Conservation (phyloP, 139 green algal genomes). For the Tetraselmis chui region DNA sequence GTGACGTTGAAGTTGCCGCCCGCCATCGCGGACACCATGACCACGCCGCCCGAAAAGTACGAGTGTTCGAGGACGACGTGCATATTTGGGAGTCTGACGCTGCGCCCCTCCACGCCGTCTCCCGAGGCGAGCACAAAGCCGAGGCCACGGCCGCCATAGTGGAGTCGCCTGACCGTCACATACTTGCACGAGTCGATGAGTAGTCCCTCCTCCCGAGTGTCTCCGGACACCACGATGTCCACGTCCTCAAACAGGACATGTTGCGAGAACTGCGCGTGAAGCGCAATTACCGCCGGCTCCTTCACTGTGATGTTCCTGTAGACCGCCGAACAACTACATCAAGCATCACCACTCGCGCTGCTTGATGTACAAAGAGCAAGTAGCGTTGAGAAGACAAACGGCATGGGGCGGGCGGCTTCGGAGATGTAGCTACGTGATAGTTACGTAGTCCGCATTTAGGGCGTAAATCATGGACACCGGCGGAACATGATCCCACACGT, state of each 20-base stretch:
- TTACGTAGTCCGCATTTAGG: neutral
- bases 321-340: too few species aligned
- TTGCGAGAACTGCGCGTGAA: neutral
- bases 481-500: neutral
- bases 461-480: neutral
- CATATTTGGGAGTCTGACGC: neutral
- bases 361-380: too few species aligned
- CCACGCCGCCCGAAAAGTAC: neutral
- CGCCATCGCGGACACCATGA: neutral
- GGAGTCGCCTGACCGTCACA: neutral
- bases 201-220: neutral
- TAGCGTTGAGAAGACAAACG: too few species aligned
- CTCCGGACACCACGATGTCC: neutral
- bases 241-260: neutral
- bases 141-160: neutral
- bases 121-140: neutral
- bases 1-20: neutral
- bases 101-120: neutral
- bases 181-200: neutral
- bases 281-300: neutral
- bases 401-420: too few species aligned
- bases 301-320: neutral
- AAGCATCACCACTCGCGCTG: too few species aligned
- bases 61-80: neutral
- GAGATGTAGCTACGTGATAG: too few species aligned